Conservation (phyloP, 2,329 filamentous ascomycete genomes). For the Aotearoamyces nothofagi region DNA sequence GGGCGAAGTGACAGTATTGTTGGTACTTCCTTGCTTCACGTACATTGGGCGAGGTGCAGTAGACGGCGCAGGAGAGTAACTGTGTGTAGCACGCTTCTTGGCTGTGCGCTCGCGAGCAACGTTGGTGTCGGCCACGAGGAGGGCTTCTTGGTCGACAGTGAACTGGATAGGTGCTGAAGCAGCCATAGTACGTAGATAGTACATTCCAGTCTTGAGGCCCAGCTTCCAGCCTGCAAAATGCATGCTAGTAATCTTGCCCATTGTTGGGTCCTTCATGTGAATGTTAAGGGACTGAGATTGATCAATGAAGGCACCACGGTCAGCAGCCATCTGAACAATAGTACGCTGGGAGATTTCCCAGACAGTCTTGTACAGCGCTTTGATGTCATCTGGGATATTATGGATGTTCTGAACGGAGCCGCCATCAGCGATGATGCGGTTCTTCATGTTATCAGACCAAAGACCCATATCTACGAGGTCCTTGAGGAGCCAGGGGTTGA, state of each 20-base stretch:
- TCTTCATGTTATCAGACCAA: constrained; percentile 99
- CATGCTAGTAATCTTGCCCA: constrained; percentile 99
- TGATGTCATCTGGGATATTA: constrained; percentile 91
- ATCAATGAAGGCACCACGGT: constrained; percentile 96
- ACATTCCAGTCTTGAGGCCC: constrained; percentile 99
- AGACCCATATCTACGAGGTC: constrained; percentile 95
- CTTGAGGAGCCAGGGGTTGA: constrained; percentile 97
- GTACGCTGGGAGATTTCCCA: constrained; percentile 97
- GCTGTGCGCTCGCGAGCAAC: constrained; percentile 45
- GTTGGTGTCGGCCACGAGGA: constrained; percentile 75
- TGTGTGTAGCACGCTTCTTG: constrained; percentile 56
- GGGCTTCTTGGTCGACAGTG: constrained; percentile 91
- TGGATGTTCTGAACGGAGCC: constrained; percentile 94
- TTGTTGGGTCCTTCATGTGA: constrained; percentile 96
- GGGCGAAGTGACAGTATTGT: constrained; percentile 21
- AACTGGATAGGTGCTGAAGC: constrained; percentile 96
- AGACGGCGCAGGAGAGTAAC: constrained; percentile 33
- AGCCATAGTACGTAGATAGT: constrained; percentile 97
- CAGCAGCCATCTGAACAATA: constrained; percentile 94
- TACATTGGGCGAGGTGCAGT: constrained; percentile 55
- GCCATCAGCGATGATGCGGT: constrained; percentile 94
- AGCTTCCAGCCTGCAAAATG: constrained; percentile 99
- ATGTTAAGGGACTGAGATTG: constrained; percentile 99
- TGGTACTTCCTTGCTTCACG: constrained; percentile 31
- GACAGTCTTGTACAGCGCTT: constrained; percentile 96